Conservation (phyloP, 495 filamentous ascomycete genomes). For the Xylaria bambusicola region DNA sequence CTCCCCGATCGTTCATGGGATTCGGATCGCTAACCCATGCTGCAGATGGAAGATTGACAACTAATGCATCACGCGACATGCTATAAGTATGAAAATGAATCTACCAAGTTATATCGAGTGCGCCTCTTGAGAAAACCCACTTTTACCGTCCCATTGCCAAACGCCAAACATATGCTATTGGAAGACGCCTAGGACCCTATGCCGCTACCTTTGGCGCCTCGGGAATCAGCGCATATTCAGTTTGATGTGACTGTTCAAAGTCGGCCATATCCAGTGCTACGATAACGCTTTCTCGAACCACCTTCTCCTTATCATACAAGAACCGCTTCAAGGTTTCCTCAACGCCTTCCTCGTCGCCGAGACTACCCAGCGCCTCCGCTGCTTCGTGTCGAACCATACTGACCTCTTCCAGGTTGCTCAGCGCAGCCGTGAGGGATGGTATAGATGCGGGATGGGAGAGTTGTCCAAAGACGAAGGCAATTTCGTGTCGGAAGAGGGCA, state of each 20-base stretch:
- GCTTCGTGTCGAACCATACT: slow-evolving; percentile 99
- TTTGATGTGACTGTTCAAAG: slow-evolving; percentile 85
- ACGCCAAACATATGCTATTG: slow-evolving; percentile 26
- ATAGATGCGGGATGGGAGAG: slow-evolving; percentile 95
- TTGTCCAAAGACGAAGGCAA: slow-evolving; percentile 98
- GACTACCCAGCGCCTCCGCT: slow-evolving; percentile 93
- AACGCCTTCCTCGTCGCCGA: slow-evolving; percentile 92
- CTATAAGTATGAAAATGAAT: neutral
- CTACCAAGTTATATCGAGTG: slow-evolving; percentile 1
- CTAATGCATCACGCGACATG: slow-evolving; percentile 36
- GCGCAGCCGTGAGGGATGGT: slow-evolving; percentile 74
- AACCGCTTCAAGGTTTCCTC: slow-evolving; percentile 82
- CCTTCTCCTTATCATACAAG: slow-evolving; percentile 84
- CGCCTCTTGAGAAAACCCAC: slow-evolving; percentile 22
- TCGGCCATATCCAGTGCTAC: slow-evolving; percentile 98
- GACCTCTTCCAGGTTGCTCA: slow-evolving; percentile 76
- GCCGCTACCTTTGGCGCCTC: slow-evolving; percentile 46
- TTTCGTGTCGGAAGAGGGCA: slow-evolving; percentile 95
- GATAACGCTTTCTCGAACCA: slow-evolving; percentile 91
- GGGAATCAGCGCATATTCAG: slow-evolving; percentile 89
- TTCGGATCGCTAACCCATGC: slow-evolving; percentile 28
- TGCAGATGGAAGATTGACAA: slow-evolving; percentile 64
- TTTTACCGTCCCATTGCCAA: slow-evolving; percentile 29
- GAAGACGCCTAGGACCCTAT: slow-evolving; percentile 19
- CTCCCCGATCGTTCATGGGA: neutral